These are phyloP conservation scores for Gossypioides kirkii DNA, from an alignment of 345 rosid genomes.

Conservation along the genomic window DNA sequence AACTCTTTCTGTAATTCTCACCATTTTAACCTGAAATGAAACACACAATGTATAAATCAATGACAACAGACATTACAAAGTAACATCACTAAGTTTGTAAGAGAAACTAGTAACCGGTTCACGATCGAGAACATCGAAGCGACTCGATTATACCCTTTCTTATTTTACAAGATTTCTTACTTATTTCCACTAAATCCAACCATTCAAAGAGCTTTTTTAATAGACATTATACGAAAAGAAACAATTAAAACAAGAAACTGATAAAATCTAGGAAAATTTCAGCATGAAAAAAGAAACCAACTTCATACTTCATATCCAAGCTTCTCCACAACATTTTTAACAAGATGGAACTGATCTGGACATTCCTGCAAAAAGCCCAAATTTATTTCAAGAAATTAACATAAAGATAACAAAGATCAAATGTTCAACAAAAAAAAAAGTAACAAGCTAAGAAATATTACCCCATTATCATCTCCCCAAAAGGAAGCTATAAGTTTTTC, in stretches of 20 bases:
- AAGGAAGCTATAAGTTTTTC: slow-evolving; percentile 49
- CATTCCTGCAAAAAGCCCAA: slow-evolving; percentile 40
- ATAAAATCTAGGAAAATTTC: neutral
- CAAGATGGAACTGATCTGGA: slow-evolving; percentile 72
- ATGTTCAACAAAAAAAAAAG: neutral
- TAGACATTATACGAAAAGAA: neutral
- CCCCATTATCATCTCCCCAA: slow-evolving; percentile 39
- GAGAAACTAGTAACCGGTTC: neutral
- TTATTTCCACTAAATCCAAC: too few relatives aligned
- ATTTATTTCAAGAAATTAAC: neutral
- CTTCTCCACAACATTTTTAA: slow-evolving; percentile 47
- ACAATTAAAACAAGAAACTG: neutral
- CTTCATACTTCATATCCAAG: slow-evolving; percentile 66
- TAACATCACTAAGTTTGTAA: neutral
- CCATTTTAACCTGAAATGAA: slow-evolving; percentile 71
- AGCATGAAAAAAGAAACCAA: slow-evolving; percentile 2
- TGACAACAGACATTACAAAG: neutral
- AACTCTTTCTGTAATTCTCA: slow-evolving; percentile 72
- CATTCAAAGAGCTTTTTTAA: neutral
- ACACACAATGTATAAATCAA: neutral
- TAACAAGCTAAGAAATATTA: slow-evolving; percentile 18
- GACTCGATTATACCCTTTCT: neutral
- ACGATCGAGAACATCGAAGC: neutral
- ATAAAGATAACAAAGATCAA: neutral
- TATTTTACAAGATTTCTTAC: neutral